These are phyloP conservation scores for Biscogniauxia mediterranea DNA, from an alignment of 2,329 filamentous ascomycete species.

Conservation along the genomic window DNA sequence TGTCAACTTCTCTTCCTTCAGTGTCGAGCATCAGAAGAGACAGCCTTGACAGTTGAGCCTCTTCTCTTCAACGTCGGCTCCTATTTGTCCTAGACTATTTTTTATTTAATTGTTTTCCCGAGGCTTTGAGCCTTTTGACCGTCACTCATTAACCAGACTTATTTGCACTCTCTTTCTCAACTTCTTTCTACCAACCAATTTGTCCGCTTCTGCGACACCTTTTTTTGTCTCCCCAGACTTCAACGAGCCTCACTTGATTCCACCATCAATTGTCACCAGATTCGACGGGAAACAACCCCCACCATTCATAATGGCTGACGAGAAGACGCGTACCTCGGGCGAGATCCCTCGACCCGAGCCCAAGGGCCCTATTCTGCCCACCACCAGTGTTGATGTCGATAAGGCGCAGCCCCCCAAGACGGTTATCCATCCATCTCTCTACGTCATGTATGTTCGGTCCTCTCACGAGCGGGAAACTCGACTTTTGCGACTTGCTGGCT, in stretches of 20 bases:
- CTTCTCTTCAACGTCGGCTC: background rate
- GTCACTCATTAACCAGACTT: constrained; percentile 10
- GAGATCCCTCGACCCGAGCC: constrained; percentile 64
- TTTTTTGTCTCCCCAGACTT: constrained; percentile 7
- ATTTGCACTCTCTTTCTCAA: background rate
- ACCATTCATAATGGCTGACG: constrained; percentile 56
- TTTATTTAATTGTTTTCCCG: background rate
- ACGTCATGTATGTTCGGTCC: constrained; percentile 62
- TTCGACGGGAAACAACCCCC: constrained; percentile 8
- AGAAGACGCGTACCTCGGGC: constrained; percentile 82
- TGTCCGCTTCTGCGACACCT: background rate
- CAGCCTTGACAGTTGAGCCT: background rate
- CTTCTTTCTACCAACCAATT: background rate
- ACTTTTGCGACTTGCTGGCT: constrained; percentile 7
- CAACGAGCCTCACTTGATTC: constrained; percentile 5
- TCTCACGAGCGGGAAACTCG: background rate
- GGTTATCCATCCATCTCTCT: constrained; percentile 76
- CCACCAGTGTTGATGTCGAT: constrained; percentile 72
- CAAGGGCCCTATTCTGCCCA: constrained; percentile 67
- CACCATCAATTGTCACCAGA: constrained; percentile 10
- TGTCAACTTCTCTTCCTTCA: constrained; percentile 15
- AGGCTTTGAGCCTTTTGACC: background rate
- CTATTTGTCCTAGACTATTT: constrained; percentile 9
- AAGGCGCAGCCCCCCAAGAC: constrained; percentile 66
- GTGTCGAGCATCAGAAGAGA: constrained; percentile 9